Conservation (phyloP, 2,329 filamentous ascomycete genomes). For the Aspergillus tanneri region DNA sequence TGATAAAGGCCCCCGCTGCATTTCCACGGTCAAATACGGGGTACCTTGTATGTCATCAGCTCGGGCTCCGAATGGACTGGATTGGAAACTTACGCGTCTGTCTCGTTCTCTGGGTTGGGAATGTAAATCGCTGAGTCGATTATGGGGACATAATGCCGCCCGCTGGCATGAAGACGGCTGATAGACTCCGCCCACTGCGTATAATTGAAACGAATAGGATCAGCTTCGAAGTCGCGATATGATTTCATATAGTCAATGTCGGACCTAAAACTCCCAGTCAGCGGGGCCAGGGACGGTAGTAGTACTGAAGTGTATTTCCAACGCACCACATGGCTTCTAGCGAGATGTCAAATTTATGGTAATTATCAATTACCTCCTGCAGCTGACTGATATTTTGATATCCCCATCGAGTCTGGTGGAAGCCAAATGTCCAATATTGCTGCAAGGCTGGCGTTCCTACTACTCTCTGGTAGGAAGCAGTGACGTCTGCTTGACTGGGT, state of each 20-base stretch:
- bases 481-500: constrained; percentile 66
- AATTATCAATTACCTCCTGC: constrained; percentile 57
- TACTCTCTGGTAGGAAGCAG: constrained; percentile 68
- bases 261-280: no score
- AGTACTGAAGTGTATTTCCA: no score
- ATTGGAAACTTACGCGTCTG: constrained; percentile 58
- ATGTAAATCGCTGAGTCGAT: constrained; percentile 67
- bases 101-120: constrained; percentile 67
- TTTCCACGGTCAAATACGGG: no score
- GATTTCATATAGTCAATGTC: constrained; percentile 60
- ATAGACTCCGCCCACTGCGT: constrained; percentile 54
- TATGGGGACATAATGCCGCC: constrained; percentile 61
- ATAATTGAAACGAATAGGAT: constrained; percentile 53
- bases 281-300: neutral
- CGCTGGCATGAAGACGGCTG: constrained; percentile 51
- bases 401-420: constrained; percentile 81
- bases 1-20: constrained; percentile 51
- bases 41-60: constrained; percentile 47
- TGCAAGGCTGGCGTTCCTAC: constrained; percentile 74
- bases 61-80: constrained; percentile 28
- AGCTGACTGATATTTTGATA: constrained; percentile 71
- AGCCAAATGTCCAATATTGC: constrained; percentile 78
- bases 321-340: constrained; percentile 51
- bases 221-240: constrained; percentile 60
- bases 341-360: constrained; percentile 56